A percentile compares a stretch with the other conserved stretches of the same genome.
Conservation (phyloP, 352 stramenopile species). For the Globisporangium lucens region DNA sequence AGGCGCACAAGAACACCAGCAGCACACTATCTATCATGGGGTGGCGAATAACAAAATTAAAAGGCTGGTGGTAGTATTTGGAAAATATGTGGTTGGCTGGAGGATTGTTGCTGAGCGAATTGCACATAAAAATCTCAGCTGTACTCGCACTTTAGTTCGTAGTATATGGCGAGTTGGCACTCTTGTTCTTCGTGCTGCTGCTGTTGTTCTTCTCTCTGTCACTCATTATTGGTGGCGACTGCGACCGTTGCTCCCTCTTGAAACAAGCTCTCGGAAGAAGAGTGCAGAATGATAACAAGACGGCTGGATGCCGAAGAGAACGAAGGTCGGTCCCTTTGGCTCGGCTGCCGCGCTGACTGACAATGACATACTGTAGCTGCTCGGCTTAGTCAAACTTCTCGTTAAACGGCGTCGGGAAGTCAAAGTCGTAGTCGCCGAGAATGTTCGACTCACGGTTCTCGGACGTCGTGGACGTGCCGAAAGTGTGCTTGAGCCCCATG, state of each 20-base stretch:
- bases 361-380: not conserved
- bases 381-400: conserved; percentile 51
- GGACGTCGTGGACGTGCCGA: conserved; percentile 47
- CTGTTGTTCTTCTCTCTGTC: not conserved
- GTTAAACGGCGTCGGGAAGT: conserved; percentile 54
- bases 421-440: conserved; percentile 39
- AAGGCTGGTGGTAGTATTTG: not conserved
- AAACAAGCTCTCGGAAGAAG: conserved; percentile 1
- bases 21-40: too few relatives aligned
- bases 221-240: not conserved
- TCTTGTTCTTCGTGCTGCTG: not conserved
- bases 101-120: not conserved
- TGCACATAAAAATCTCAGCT: not conserved
- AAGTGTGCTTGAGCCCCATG: conserved; percentile 40
- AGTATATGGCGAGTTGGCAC: conserved; percentile 1
- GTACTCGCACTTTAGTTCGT: not conserved
- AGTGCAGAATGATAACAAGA: not conserved
- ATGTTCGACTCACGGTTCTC: conserved; percentile 45
- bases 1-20: too few relatives aligned
- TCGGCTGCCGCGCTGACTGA: not conserved
- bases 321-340: not conserved
- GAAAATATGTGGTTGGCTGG: not conserved
- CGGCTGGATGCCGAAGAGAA: not conserved
- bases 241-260: not conserved
- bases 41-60: not conserved